Conservation (phyloP, 225 moss, liverwort and hornwort species). For the Antitrichia curtipendula region DNA sequence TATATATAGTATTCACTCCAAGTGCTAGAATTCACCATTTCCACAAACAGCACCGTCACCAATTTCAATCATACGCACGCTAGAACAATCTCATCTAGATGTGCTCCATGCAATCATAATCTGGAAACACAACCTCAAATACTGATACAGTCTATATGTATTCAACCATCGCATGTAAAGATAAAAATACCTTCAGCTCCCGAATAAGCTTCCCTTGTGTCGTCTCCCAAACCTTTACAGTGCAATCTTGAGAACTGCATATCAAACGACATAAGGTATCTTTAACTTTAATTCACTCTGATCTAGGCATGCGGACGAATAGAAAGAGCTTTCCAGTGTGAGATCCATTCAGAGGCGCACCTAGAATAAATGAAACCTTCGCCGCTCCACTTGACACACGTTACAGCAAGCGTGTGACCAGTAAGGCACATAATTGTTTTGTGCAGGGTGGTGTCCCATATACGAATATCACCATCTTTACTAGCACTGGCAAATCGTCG, state of each 20-base stretch:
- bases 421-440: slow-evolving; percentile 65
- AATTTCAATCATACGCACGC: neutral
- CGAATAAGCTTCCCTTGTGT: slow-evolving; percentile 84
- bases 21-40: neutral
- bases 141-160: neutral
- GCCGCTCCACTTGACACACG: slow-evolving; percentile 96
- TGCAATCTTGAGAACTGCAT: slow-evolving; percentile 92
- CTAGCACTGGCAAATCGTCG: slow-evolving; percentile 93
- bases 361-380: slow-evolving; percentile 89
- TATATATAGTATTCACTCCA: neutral
- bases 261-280: neutral
- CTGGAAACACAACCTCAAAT: neutral
- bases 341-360: slow-evolving; percentile 3
- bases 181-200: slow-evolving; percentile 64
- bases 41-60: neutral
- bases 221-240: slow-evolving; percentile 95
- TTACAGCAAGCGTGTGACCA: slow-evolving; percentile 90
- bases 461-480: slow-evolving; percentile 86
- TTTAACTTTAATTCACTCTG: neutral
- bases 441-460: slow-evolving; percentile 75
- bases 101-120: neutral
- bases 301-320: neutral
- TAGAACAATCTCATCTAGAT: neutral
- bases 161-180: neutral
- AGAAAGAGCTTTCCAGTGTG: neutral